A percentile compares a stretch with the other conserved stretches of the same genome.
phyloP scores from a whole-genome alignment of 768 basidiomycete species.

The Trametes gibbosa region DNA sequence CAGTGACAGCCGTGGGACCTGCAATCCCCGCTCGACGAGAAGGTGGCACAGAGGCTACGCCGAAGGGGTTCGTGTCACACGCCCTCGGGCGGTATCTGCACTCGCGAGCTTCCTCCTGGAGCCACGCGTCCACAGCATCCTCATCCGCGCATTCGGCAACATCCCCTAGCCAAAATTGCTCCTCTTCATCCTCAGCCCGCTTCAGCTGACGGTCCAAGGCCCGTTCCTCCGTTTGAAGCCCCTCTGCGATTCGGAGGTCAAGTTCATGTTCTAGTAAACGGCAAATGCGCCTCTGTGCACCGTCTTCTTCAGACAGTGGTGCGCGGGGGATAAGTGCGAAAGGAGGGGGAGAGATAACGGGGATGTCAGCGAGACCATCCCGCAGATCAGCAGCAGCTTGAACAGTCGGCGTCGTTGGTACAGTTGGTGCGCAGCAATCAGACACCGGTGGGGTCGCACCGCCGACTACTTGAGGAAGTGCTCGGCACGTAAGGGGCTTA shows the following conservation, averaged over 20 bases:
- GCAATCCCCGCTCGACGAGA: not conserved
- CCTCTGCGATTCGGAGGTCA: slow-evolving; percentile 36
- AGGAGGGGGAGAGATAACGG: slow-evolving; percentile 54
- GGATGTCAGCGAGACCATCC: slow-evolving; percentile 29
- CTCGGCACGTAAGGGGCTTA: not conserved
- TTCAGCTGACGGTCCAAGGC: not conserved
- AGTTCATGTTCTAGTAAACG: slow-evolving; percentile 43
- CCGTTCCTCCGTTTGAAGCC: slow-evolving; percentile 19
- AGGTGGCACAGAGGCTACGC: not conserved
- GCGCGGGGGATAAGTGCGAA: slow-evolving; percentile 31
- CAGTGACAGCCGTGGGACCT: not conserved
- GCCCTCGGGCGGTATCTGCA: not conserved
- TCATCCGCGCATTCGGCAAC: not conserved
- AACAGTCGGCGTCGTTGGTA: slow-evolving; percentile 16
- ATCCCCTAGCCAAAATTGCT: slow-evolving; percentile 24
- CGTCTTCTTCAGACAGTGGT: slow-evolving; percentile 38
- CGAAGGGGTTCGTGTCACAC: not conserved
- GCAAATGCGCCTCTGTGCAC: slow-evolving; percentile 43
- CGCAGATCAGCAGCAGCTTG: not conserved
- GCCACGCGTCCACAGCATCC: not conserved
- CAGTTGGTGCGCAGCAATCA: slow-evolving; percentile 14
- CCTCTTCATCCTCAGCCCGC: slow-evolving; percentile 1
- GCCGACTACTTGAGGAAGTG: too few species aligned
- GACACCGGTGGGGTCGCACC: not conserved
- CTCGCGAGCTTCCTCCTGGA: not conserved